A percentile compares a stretch with the other conserved stretches of the same genome.
These are phyloP conservation scores for Azolla pinnata DNA, from an alignment of 75 land plant genomes.

Conservation along the genomic window DNA sequence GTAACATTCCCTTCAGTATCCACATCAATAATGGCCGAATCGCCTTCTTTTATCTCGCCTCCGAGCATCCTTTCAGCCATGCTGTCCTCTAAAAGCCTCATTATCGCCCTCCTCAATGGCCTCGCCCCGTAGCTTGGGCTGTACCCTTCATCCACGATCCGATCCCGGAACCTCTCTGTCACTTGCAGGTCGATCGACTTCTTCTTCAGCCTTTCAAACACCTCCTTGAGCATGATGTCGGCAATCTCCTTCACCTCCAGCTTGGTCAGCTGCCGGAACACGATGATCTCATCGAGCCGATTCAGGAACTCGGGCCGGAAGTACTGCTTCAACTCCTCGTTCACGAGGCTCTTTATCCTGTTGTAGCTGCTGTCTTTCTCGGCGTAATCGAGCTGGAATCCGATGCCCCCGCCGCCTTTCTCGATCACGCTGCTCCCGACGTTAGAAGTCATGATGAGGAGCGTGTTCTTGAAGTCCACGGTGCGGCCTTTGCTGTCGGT, in stretches of 20 bases:
- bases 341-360: conserved; percentile 35
- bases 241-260: conserved; percentile 50
- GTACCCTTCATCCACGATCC: conserved; percentile 36
- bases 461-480: conserved; percentile 45
- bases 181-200: conserved; percentile 48
- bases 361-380: conserved; percentile 48
- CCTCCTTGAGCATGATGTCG: conserved; percentile 44
- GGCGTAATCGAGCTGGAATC: conserved; percentile 30
- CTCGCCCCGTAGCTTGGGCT: conserved; percentile 40
- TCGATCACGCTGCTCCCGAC: conserved; percentile 45
- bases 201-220: conserved; percentile 30
- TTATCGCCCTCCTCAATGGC: conserved; percentile 32
- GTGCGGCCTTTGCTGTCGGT: conserved; percentile 48
- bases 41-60: conserved; percentile 37
- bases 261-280: conserved; percentile 51
- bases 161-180: conserved; percentile 37
- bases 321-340: conserved; percentile 38
- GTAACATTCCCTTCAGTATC: conserved; percentile 34
- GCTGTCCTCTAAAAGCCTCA: conserved; percentile 37
- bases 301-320: conserved; percentile 48
- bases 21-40: conserved; percentile 36
- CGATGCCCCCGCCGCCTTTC: conserved; percentile 37
- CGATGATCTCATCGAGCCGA: conserved; percentile 48
- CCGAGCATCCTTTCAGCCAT: conserved; percentile 34
- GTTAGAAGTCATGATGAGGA: conserved; percentile 43